These are phyloP conservation scores for Syncephalastrum racemosum DNA, from an alignment of 371 early-diverging fungal genomes.

Conservation along the genomic window DNA sequence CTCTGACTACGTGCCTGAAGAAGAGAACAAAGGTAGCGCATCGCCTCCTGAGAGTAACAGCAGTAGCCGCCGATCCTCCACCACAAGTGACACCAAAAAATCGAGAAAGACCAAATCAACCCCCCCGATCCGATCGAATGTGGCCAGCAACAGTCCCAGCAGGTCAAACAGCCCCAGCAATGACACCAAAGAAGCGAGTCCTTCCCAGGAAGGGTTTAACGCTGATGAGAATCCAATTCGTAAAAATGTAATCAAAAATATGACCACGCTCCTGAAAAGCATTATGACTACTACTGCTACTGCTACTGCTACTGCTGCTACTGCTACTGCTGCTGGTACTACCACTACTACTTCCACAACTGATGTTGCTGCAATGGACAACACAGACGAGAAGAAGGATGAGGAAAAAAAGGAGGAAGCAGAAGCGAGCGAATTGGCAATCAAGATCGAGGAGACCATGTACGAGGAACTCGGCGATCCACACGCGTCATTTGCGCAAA, in stretches of 20 bases:
- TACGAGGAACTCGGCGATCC: conserved; percentile 33
- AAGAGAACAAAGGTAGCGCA: neutral
- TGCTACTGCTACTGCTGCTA: no score
- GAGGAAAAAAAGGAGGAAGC: neutral
- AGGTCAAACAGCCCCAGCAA: conserved; percentile 12
- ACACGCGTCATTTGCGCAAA: conserved; percentile 1
- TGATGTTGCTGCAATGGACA: conserved; percentile 6
- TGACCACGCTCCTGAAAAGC: conserved; percentile 34
- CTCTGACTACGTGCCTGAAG: conserved; percentile 11
- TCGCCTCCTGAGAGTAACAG: conserved; percentile 6
- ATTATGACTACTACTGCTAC: conserved; percentile 17
- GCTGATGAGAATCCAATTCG: conserved; percentile 57
- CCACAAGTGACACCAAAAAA: conserved; percentile 1
- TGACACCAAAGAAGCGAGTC: conserved; percentile 15
- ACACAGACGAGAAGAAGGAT: neutral
- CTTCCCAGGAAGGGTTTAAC: conserved; percentile 13
- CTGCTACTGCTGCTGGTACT: no score
- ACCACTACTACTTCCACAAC: conserved; percentile 4
- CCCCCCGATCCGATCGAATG: no score
- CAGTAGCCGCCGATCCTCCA: neutral
- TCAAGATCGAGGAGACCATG: conserved; percentile 41
- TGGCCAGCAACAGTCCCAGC: conserved; percentile 1
- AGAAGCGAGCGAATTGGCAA: conserved; percentile 18
- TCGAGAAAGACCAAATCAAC: conserved; percentile 11
- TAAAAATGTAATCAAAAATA: conserved; percentile 55